These are phyloP conservation scores for Coriolopsis trogii DNA, from an alignment of 1,284 basidiomycete genomes.

Conservation along the genomic window DNA sequence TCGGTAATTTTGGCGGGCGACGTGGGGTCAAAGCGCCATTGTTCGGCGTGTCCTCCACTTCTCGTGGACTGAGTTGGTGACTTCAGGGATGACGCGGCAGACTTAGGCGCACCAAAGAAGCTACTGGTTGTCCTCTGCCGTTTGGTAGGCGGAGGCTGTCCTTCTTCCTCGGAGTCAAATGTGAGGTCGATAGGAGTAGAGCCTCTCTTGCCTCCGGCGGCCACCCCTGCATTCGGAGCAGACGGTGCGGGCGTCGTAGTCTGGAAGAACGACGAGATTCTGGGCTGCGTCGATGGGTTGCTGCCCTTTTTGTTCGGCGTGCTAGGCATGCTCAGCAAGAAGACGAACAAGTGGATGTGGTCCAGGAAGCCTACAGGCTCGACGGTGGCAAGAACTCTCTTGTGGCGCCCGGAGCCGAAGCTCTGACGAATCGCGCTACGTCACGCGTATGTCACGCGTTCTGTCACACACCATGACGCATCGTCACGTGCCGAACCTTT, in stretches of 20 bases:
- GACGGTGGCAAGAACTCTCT: not conserved
- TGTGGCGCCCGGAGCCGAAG: conserved; percentile 3
- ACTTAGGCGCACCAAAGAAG: conserved; percentile 14
- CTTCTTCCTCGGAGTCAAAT: conserved; percentile 41
- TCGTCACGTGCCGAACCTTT: not conserved
- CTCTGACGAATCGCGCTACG: conserved; percentile 10
- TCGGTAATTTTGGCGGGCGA: conserved; percentile 19
- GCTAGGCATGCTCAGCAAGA: conserved; percentile 4
- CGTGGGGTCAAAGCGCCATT: conserved; percentile 40
- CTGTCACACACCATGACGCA: not conserved
- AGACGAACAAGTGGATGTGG: not conserved
- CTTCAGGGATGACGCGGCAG: not conserved
- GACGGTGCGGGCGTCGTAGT: conserved; percentile 27
- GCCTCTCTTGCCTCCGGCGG: conserved; percentile 24
- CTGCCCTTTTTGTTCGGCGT: not conserved
- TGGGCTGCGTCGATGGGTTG: conserved; percentile 31
- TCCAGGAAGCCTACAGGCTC: not conserved
- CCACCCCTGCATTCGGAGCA: conserved; percentile 21
- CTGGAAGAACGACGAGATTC: conserved; percentile 62
- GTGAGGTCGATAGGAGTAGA: conserved; percentile 59
- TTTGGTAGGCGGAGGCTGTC: conserved; percentile 34
- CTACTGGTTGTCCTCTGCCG: conserved; percentile 36
- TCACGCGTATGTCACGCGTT: conserved; percentile 13
- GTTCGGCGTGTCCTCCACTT: conserved; percentile 29
- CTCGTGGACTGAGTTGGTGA: conserved; percentile 2